A percentile compares a stretch with the other conserved stretches of the same genome.
These are phyloP conservation scores for Ceratocystis albifundus DNA, from an alignment of 2,329 filamentous ascomycete genomes.

Conservation along the genomic window DNA sequence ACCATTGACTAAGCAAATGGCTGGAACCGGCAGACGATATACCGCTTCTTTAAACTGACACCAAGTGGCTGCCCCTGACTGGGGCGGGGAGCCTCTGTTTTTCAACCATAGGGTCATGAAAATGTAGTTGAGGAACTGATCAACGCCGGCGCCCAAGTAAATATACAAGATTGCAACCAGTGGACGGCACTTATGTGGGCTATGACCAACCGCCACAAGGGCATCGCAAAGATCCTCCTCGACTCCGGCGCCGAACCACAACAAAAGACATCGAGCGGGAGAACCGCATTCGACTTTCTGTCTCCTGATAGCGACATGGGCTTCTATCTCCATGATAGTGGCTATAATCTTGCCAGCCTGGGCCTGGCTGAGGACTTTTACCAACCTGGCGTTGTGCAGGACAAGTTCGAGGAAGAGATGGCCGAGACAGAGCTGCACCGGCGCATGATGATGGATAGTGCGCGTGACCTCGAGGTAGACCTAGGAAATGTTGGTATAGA, in stretches of 20 bases:
- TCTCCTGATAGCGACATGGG: conserved; percentile 93
- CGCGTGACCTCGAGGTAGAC: conserved; percentile 91
- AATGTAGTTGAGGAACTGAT: conserved; percentile 75
- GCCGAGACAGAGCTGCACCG: conserved; percentile 91
- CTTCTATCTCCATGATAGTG: conserved; percentile 86
- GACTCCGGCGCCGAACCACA: conserved; percentile 94
- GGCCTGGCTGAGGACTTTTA: conserved; percentile 90
- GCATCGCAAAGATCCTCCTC: conserved; percentile 81
- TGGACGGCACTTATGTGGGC: conserved; percentile 99
- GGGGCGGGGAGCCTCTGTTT: conserved; percentile 16
- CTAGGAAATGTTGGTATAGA: conserved; percentile 91
- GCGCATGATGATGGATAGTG: conserved; percentile 99
- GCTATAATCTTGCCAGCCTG: conserved; percentile 56
- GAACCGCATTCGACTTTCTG: conserved; percentile 92
- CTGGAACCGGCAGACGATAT: conserved; percentile 13
- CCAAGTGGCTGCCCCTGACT: conserved; percentile 20
- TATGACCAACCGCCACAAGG: conserved; percentile 96
- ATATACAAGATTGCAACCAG: conserved; percentile 88
- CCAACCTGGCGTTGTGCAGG: conserved; percentile 78
- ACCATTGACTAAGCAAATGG: background rate
- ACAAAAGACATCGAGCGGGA: conserved; percentile 83
- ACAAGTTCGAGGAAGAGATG: conserved; percentile 92
- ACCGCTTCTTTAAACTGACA: conserved; percentile 18
- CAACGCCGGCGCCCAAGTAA: conserved; percentile 74
- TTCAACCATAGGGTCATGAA: conserved; percentile 59